phyloP scores from a whole-genome alignment of 495 filamentous ascomycete genomes.

The Talaromyces wortmannii region DNA sequence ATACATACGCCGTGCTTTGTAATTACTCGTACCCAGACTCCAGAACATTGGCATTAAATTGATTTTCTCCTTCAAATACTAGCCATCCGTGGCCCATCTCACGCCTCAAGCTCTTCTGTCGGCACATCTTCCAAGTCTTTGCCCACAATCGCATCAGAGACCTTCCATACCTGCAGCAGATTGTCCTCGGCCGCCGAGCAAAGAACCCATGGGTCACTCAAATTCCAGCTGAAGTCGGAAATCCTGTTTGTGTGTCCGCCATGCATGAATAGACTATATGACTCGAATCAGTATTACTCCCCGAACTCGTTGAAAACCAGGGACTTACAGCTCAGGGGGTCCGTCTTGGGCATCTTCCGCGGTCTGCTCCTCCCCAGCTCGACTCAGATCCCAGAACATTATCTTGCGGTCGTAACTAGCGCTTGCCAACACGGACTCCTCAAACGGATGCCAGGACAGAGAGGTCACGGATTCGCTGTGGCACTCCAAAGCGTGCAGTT shows the following conservation, averaged over 20 bases:
- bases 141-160: conserved; percentile 82
- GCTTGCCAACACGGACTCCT: conserved; percentile 81
- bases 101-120: conserved; percentile 67
- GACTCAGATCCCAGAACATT: conserved; percentile 92
- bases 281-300: conserved; percentile 8
- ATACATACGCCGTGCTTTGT: too few relatives aligned
- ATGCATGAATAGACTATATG: conserved; percentile 84
- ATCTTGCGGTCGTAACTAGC: conserved; percentile 88
- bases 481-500: conserved; percentile 77
- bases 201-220: conserved; percentile 91
- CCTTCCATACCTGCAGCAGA: conserved; percentile 92
- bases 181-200: conserved; percentile 96
- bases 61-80: too few relatives aligned
- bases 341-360: conserved; percentile 96
- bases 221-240: conserved; percentile 95
- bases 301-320: not conserved
- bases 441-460: conserved; percentile 87
- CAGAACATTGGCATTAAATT: too few relatives aligned
- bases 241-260: conserved; percentile 96
- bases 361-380: conserved; percentile 87
- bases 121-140: conserved; percentile 73
- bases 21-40: too few relatives aligned
- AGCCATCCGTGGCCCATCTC: conserved; percentile 3
- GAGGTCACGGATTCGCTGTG: conserved; percentile 87
- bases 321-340: conserved; percentile 81